These are phyloP conservation scores for Ajuga chamaepitys DNA, from an alignment of 257 asterid genomes.

Conservation along the genomic window DNA sequence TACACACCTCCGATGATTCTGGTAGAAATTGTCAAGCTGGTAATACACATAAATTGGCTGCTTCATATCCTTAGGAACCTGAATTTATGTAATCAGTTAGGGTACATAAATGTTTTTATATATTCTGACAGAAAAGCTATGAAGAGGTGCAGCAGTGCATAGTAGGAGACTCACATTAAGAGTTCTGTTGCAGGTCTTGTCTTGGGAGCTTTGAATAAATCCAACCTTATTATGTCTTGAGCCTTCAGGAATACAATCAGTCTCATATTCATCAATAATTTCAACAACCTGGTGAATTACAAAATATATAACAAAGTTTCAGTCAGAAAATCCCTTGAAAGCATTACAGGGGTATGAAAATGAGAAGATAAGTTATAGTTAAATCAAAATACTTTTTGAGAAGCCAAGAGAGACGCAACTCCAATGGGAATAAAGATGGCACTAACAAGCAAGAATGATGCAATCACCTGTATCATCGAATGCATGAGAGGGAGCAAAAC, in stretches of 20 bases:
- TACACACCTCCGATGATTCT: conserved; percentile 68
- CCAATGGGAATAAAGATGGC: conserved; percentile 82
- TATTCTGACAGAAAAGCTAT: not conserved
- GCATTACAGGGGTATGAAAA: not conserved
- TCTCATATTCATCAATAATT: conserved; percentile 49
- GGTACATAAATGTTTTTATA: not conserved
- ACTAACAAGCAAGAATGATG: conserved; percentile 66
- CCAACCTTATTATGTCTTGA: conserved; percentile 32
- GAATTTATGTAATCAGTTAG: conserved; percentile 4
- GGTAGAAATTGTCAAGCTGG: conserved; percentile 64
- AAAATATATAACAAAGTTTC: not conserved
- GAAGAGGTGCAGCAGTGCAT: conserved; percentile 3
- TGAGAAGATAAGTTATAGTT: not conserved
- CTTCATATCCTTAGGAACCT: conserved; percentile 45
- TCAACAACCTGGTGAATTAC: conserved; percentile 50
- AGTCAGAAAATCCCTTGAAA: conserved; percentile 12
- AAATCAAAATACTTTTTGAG: conserved; percentile 35
- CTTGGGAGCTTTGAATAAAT: conserved; percentile 35
- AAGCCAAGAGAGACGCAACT: conserved; percentile 74
- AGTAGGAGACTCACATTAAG: conserved; percentile 32
- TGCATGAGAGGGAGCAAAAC: not conserved
- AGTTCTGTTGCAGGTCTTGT: conserved; percentile 42
- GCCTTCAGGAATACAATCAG: conserved; percentile 34
- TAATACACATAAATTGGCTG: conserved; percentile 55
- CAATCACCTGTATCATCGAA: conserved; percentile 51